Base-by-base conservation (phyloP, 2,329 filamentous ascomycete species). In the Talaromyces sp. region DNA sequence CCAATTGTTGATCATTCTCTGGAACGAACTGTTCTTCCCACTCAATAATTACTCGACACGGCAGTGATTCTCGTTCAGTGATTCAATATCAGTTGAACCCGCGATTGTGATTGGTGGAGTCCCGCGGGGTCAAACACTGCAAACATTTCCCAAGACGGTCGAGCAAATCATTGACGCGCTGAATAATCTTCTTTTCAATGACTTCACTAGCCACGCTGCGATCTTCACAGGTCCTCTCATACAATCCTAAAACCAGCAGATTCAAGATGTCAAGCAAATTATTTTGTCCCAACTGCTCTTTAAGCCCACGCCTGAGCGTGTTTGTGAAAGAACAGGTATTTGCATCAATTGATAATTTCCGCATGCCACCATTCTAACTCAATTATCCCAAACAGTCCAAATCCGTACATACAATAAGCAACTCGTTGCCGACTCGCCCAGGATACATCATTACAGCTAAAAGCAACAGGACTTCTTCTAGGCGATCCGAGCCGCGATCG, bases 1-100 rank as follows among this genome's bases (percentile, higher is more conserved):
- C 89, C 88, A 2, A 79, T 91, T 5, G 86, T 93, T n/a, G 88
- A 91, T 64, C 87, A 87, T 63, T 84, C 76, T 33, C 79, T 89
- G 66, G 92, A 96, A 67, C 78, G 78, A 50, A 74, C 84, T n/a
- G 66, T 70, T 22, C 70, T 80, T 33, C 65, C 66, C 35, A 68
- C 7, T 56, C 52, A 56, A 56, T 56, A 37, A 56, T 39, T 15
- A 17, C 17, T 37, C 15, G 52, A 22, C 15, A 56, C n/a, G 22
- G 31, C n/a, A 19, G 31, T 19, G 27, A 27, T 27, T 27, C 27
- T 27, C 27, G 27, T 27, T 27, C 27, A 27, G 27, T 27, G 15
- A 54, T 35, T 39, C 45, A 47, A 33, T 31, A 37, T 56, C 57
- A 31, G 35, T 43, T 15, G 15, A 54, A 59, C 31, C 7, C 37